Evolutionary conservation across 202 grass and related monocot genomes (phyloP).

Genomic region (Cymbopogon flexuosus): DNA sequence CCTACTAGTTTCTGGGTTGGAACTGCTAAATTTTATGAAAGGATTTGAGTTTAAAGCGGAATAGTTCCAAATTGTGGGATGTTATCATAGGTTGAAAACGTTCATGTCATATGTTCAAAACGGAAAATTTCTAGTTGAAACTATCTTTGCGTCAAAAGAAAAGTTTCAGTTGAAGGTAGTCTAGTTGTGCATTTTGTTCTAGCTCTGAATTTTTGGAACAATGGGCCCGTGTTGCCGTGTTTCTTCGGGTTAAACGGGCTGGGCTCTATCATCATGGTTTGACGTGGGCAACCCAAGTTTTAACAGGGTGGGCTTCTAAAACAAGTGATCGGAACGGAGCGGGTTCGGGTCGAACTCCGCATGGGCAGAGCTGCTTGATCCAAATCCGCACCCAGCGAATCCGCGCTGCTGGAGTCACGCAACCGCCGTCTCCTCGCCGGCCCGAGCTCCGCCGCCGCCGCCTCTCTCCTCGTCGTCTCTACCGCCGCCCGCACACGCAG

Average conservation of each 20-base stretch:
- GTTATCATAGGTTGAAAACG: too few species aligned
- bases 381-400: neutral
- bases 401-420: constrained; percentile 13
- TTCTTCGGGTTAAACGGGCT: neutral
- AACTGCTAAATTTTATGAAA: too few species aligned
- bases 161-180: too few species aligned
- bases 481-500: neutral
- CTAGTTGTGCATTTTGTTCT: too few species aligned
- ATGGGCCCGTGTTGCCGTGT: neutral
- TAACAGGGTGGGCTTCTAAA: neutral
- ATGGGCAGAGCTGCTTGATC: neutral
- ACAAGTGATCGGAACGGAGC: neutral
- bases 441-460: neutral
- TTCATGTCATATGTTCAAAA: too few species aligned
- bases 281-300: neutral
- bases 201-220: too few species aligned
- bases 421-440: constrained; percentile 10
- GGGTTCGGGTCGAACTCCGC: neutral
- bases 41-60: too few species aligned
- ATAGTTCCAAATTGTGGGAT: too few species aligned
- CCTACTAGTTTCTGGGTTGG: too few species aligned
- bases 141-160: too few species aligned
- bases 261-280: neutral
- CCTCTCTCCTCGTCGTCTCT: neutral
- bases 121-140: too few species aligned